These are phyloP conservation scores for Buddleja alternifolia DNA, from an alignment of 257 asterid genomes.

Conservation along the genomic window DNA sequence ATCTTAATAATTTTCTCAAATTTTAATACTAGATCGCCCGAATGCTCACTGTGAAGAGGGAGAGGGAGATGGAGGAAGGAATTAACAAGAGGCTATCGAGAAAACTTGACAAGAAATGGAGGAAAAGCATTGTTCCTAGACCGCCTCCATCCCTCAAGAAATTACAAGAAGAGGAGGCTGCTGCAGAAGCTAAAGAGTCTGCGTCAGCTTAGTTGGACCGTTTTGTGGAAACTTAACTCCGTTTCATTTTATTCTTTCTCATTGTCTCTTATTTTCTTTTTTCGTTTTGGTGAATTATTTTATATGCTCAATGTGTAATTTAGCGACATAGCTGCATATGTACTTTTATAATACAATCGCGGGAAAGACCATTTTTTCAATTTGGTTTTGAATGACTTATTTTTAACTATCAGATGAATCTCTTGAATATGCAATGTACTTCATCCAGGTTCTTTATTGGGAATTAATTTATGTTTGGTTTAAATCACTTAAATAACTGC, in stretches of 20 bases:
- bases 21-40: conserved; percentile 65
- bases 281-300: background rate
- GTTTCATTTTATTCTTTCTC: background rate
- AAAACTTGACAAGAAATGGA: conserved; percentile 88
- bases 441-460: no score
- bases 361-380: no score
- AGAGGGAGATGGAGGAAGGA: conserved; percentile 92
- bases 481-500: no score
- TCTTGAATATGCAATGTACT: no score
- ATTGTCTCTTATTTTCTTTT: background rate
- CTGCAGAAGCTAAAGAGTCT: conserved; percentile 78
- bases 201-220: conserved; percentile 36
- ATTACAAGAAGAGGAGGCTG: conserved; percentile 88
- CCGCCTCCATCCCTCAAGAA: conserved; percentile 90
- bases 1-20: background rate
- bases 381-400: no score
- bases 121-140: conserved; percentile 88
- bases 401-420: no score
- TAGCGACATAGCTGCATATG: no score
- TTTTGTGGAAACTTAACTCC: conserved; percentile 13
- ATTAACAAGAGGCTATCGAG: conserved; percentile 83
- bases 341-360: no score
- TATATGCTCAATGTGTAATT: no score
- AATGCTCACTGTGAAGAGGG: conserved; percentile 91
- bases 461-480: no score